Evolutionary conservation across 331 rosid genomes (phyloP).

Genomic region (Rhamnella rubrinervis): DNA sequence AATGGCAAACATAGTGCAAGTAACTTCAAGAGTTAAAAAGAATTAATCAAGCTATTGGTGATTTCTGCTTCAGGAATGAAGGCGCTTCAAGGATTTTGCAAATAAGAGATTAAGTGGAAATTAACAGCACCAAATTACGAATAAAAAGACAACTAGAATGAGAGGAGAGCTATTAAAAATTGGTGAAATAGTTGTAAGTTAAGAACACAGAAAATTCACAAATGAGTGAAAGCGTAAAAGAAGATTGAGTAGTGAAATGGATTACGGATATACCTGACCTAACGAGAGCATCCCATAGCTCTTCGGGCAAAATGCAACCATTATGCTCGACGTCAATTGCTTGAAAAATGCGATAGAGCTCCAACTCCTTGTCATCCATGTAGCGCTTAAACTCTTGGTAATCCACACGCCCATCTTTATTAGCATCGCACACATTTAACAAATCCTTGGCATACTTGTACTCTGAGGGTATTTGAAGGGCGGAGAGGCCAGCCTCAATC

Average conservation of each 20-base stretch:
- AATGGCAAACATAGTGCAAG: too few species aligned
- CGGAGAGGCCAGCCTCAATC: conserved; percentile 68
- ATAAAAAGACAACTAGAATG: neutral
- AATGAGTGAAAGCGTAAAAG: neutral
- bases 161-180: neutral
- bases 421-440: conserved; percentile 64
- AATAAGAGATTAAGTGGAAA: too few species aligned
- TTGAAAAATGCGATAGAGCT: conserved; percentile 79
- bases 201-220: too few species aligned
- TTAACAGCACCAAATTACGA: too few species aligned
- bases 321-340: conserved; percentile 79
- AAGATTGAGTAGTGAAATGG: neutral
- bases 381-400: conserved; percentile 66
- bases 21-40: too few species aligned
- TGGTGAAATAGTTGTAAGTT: too few species aligned
- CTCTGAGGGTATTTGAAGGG: conserved; percentile 69
- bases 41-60: too few species aligned
- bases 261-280: conserved; percentile 50
- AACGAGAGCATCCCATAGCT: conserved; percentile 82
- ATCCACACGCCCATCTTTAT: conserved; percentile 71
- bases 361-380: conserved; percentile 86
- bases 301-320: conserved; percentile 81
- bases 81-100: too few species aligned
- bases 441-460: conserved; percentile 80
- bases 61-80: too few species aligned